A percentile compares a stretch with the other conserved stretches of the same genome.
phyloP scores from a whole-genome alignment of 768 basidiomycete species.

The Xerocomellus amylosporus region DNA sequence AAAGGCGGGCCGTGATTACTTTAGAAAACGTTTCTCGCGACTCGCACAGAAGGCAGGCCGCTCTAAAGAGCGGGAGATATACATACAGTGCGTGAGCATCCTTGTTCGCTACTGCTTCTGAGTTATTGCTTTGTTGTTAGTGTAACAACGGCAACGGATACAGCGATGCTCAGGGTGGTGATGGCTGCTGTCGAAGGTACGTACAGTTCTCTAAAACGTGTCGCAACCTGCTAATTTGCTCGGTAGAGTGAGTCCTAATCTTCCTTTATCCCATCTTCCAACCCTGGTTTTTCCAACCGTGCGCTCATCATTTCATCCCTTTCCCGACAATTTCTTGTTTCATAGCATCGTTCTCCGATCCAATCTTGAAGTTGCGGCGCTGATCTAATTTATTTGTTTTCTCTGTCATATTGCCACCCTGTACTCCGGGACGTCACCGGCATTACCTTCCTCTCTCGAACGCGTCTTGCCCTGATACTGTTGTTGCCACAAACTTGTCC shows the following conservation, averaged over 20 bases:
- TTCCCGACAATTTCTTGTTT: conserved; percentile 14
- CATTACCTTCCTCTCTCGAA: conserved; percentile 6
- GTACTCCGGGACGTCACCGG: conserved; percentile 11
- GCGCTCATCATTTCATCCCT: conserved; percentile 27
- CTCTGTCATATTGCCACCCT: conserved; percentile 12
- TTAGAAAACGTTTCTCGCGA: conserved; percentile 79
- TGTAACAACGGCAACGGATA: conserved; percentile 89
- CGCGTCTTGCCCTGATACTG: conserved; percentile 14
- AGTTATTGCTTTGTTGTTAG: conserved; percentile 35
- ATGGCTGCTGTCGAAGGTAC: conserved; percentile 96
- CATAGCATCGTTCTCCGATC: conserved; percentile 38
- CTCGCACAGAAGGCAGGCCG: conserved; percentile 84
- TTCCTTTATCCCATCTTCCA: conserved; percentile 25
- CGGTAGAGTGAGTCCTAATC: conserved; percentile 62
- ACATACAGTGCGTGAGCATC: conserved; percentile 73
- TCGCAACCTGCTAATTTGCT: conserved; percentile 13
- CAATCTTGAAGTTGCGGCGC: conserved; percentile 34
- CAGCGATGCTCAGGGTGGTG: conserved; percentile 81
- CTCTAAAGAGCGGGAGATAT: conserved; percentile 85
- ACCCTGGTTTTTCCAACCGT: conserved; percentile 18
- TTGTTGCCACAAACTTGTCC: conserved; percentile 20
- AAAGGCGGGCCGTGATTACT: conserved; percentile 81
- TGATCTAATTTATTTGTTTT: conserved; percentile 31
- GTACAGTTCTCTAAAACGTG: conserved; percentile 22
- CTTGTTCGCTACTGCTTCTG: conserved; percentile 6